Conservation (phyloP, 1,284 basidiomycete genomes). For the Tilletia walkeri region DNA sequence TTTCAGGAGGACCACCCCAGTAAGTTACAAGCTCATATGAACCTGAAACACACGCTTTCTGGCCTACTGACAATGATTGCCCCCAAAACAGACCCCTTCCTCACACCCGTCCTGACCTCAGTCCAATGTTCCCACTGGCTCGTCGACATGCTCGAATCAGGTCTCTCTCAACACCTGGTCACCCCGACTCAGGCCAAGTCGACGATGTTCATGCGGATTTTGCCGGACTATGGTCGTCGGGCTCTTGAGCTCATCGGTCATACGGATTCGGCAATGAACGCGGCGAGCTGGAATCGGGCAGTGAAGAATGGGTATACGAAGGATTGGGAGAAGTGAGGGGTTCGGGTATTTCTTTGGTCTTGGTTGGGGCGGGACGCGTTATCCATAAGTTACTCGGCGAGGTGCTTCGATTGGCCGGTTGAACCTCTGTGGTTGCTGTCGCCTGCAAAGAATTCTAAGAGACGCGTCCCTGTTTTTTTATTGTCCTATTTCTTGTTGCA, state of each 20-base stretch:
- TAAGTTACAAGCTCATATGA: background rate
- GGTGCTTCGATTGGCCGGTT: no score
- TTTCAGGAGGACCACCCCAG: constrained; percentile 13
- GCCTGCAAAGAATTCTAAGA: no score
- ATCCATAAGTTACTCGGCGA: no score
- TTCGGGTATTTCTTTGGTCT: no score
- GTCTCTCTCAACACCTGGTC: constrained; percentile 20
- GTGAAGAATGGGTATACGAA: constrained; percentile 46
- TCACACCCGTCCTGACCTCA: constrained; percentile 19
- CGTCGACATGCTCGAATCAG: constrained; percentile 18
- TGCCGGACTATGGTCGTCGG: constrained; percentile 18
- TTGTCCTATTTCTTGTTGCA: no score
- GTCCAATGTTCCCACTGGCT: constrained; percentile 2
- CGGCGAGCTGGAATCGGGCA: constrained; percentile 38
- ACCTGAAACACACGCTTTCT: background rate
- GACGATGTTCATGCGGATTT: background rate
- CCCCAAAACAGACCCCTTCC: constrained; percentile 14
- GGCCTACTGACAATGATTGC: background rate
- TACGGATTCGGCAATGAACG: constrained; percentile 29
- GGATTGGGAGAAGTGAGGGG: background rate
- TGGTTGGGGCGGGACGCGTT: no score
- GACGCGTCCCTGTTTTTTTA: no score
- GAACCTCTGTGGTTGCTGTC: no score
- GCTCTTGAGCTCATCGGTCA: constrained; percentile 20
- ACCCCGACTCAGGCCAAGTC: constrained; percentile 11